A percentile compares a stretch with the other conserved stretches of the same genome.
Conservation (phyloP, 2,329 filamentous ascomycete genomes). For the Aspergillus fumigatiaffinis region DNA sequence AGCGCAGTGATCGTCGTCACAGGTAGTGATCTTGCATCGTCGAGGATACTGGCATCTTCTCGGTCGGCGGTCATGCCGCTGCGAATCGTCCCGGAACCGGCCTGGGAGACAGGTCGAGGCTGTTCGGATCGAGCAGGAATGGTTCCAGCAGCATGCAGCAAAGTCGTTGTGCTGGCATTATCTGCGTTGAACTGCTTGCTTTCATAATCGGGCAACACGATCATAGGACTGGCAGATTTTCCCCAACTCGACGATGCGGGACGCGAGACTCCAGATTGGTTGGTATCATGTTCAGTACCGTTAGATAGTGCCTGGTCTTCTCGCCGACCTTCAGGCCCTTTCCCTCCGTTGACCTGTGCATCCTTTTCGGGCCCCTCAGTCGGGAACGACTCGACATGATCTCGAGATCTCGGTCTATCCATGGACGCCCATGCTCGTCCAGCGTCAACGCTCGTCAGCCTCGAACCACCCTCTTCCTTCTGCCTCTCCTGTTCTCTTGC, state of each 20-base stretch:
- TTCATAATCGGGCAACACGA: slow-evolving; percentile 28
- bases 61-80: slow-evolving; percentile 27
- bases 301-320: neutral
- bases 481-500: slow-evolving; percentile 22
- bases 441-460: slow-evolving; percentile 24
- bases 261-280: neutral
- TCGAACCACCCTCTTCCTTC: slow-evolving; percentile 17
- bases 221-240: slow-evolving; percentile 20
- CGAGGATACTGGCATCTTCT: slow-evolving; percentile 27
- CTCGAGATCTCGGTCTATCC: slow-evolving; percentile 3
- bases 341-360: neutral
- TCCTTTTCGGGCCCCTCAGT: neutral
- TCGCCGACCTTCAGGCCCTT: neutral
- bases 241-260: slow-evolving; percentile 3
- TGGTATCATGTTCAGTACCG: neutral
- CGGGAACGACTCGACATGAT: neutral
- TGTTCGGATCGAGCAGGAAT: slow-evolving; percentile 21
- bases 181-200: slow-evolving; percentile 24
- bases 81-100: slow-evolving; percentile 24
- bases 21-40: slow-evolving; percentile 22
- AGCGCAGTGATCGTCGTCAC: slow-evolving; percentile 10
- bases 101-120: slow-evolving; percentile 20
- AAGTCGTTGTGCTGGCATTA: slow-evolving; percentile 31
- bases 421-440: slow-evolving; percentile 23
- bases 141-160: slow-evolving; percentile 27